Evolutionary conservation across 306 rosid genomes (phyloP), one percentile per base, ranked within the genome.

Genomic region (peach (Prunus persica)): DNA sequence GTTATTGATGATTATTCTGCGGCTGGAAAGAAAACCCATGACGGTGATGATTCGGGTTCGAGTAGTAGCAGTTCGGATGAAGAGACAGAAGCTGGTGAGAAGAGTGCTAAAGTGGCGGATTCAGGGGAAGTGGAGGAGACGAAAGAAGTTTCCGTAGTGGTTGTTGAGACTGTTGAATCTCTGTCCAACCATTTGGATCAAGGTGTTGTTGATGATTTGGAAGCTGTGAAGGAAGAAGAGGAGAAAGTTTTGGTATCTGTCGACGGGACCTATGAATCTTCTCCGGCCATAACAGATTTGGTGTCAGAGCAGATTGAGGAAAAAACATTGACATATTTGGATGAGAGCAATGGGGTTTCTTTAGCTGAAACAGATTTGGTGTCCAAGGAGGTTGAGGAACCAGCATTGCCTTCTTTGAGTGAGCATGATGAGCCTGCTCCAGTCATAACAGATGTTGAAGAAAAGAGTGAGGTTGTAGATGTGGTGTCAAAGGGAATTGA

Each of bases 311-410:
- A 16, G 71, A 61, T 38, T 32, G 84, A 73, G 64, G 87, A 75
- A 30, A 43, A 78, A 65, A 66, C 16, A 20, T 2, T 49, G 15
- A 1, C 56, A 6, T 14, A 50, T 65, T 5, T 16, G 52, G 73
- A 58, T 46, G 57, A 30, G 38, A 43, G 28, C 43, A 52, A 28
- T 72, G 69, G 51, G 34, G 64, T 62, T 57, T 55, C 79, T 47
- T 19, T 47, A 71, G 74, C 68, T 34, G 32, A 3, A 52, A 58
- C 64, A 38, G 83, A 85, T 34, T 54, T 74, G 58, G 83, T 47
- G 78, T 38, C 87, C n/a, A 57, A 67, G 69, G 87, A 74, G 47
- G 79, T 60, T 32, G 75, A 22, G 70, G 87, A 79, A 65, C 54
- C 76, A 72, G 68, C 60, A 78, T 34, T 64, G 75, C 61, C 52